phyloP scores from a whole-genome alignment of 139 green algal genomes.

The Gonium pectorale region DNA sequence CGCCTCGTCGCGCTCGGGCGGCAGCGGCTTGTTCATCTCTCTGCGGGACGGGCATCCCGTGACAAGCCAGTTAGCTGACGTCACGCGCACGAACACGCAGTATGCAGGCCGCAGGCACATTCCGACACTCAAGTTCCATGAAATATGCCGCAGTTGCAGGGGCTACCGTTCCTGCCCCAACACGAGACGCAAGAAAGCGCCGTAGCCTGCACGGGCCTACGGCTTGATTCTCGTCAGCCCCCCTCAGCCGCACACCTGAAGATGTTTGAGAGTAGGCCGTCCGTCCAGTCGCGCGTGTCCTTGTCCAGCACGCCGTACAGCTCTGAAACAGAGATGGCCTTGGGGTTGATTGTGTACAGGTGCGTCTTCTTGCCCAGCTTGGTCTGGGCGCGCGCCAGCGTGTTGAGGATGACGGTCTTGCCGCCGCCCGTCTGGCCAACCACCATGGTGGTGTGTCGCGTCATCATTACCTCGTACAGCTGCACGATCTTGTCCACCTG shows the following conservation, averaged over 20 bases:
- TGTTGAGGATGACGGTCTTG: conserved; percentile 91
- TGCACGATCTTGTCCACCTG: conserved; percentile 88
- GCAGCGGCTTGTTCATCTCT: conserved; percentile 82
- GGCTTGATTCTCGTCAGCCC: neutral
- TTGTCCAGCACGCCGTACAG: conserved; percentile 88
- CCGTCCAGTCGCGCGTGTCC: conserved; percentile 89
- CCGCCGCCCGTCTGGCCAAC: conserved; percentile 88
- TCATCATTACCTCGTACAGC: conserved; percentile 91
- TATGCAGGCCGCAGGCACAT: no score
- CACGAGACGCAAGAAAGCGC: no score
- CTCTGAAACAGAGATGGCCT: conserved; percentile 77
- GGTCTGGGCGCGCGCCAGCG: conserved; percentile 78
- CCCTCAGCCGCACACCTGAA: conserved; percentile 56
- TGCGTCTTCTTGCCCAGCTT: conserved; percentile 85
- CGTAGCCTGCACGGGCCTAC: no score
- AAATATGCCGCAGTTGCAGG: no score
- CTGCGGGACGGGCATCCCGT: no score
- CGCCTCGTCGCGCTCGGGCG: conserved; percentile 69
- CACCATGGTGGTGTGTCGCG: conserved; percentile 90
- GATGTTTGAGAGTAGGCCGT: conserved; percentile 86
- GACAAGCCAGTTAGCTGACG: no score
- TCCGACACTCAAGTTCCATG: no score
- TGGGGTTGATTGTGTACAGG: conserved; percentile 85
- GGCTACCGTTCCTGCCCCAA: no score
- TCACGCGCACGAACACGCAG: no score